phyloP scores from a whole-genome alignment of 139 green algal species.

The Chloropicon primus region DNA sequence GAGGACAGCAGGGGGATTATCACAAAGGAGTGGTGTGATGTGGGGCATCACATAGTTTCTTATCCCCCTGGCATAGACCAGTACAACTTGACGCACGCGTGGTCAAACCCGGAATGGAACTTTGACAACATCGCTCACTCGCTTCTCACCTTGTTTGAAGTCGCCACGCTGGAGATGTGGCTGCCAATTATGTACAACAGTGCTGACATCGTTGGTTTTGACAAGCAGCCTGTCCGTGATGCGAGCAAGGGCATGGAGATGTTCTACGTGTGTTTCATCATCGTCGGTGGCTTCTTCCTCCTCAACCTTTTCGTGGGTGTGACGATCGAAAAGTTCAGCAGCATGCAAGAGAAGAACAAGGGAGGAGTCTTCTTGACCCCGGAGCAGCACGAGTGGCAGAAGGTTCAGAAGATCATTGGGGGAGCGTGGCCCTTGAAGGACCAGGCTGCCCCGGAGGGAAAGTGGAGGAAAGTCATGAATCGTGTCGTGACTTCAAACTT shows the following conservation, averaged over 20 bases:
- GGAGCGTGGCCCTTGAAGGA: conserved; percentile 8
- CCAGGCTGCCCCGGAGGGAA: conserved; percentile 3
- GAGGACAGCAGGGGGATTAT: conserved; percentile 17
- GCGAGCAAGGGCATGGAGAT: conserved; percentile 12
- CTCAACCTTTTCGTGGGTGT: conserved; percentile 37
- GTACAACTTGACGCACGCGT: conserved; percentile 20
- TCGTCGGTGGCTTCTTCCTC: conserved; percentile 33
- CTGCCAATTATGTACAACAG: conserved; percentile 15
- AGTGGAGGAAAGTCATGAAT: conserved; percentile 18
- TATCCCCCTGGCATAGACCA: background rate
- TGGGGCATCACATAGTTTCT: background rate
- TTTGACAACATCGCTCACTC: conserved; percentile 21
- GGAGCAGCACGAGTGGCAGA: conserved; percentile 43
- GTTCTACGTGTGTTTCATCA: conserved; percentile 37
- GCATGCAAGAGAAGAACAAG: conserved; percentile 38
- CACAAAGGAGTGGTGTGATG: conserved; percentile 12
- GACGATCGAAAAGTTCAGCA: conserved; percentile 43
- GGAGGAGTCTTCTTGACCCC: conserved; percentile 34
- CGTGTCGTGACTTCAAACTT: conserved; percentile 16
- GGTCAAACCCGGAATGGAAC: conserved; percentile 8
- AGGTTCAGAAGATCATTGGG: conserved; percentile 30
- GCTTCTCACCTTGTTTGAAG: conserved; percentile 20
- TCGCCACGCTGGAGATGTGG: conserved; percentile 19
- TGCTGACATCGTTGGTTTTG: conserved; percentile 28
- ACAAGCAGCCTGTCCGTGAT: conserved; percentile 36